phyloP scores from a whole-genome alignment of 164 flowering plant species.

The Annona cherimola region DNA sequence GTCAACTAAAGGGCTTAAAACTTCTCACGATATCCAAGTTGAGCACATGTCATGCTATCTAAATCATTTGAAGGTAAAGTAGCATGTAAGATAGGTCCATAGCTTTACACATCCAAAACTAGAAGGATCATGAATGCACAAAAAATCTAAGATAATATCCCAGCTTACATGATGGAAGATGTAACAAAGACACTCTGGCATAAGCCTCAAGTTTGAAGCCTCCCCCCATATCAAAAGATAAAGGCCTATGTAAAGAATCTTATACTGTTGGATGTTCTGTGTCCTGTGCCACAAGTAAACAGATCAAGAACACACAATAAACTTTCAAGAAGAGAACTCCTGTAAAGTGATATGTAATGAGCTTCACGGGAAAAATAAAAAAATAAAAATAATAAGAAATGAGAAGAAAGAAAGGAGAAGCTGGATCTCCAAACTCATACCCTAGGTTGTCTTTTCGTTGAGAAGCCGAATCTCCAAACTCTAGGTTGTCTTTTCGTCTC shows the following conservation, averaged over 20 bases:
- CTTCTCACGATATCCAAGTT: background rate
- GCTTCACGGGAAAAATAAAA: background rate
- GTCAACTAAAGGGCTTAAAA: too few relatives aligned
- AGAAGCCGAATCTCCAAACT: background rate
- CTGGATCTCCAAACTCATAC: conserved; percentile 31
- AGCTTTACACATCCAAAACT: background rate
- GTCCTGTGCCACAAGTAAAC: conserved; percentile 37
- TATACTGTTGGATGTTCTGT: conserved; percentile 73
- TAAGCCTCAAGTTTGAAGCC: conserved; percentile 88
- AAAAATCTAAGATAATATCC: conserved; percentile 5
- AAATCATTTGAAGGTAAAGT: background rate
- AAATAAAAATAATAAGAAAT: background rate
- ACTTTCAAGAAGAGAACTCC: background rate
- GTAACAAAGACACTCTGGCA: conserved; percentile 97
- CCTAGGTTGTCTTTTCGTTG: conserved; percentile 56
- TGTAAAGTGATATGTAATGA: background rate
- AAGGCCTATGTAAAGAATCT: conserved; percentile 70
- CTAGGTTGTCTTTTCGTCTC: conserved; percentile 62
- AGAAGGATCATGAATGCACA: conserved; percentile 1
- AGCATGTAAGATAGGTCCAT: background rate
- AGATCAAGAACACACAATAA: background rate
- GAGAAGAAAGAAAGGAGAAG: background rate
- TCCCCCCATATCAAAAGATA: conserved; percentile 99
- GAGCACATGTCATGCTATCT: background rate
- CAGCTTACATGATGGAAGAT: conserved; percentile 90